These are phyloP conservation scores for Neurospora terricola DNA, from an alignment of 495 filamentous ascomycete genomes.

Conservation along the genomic window DNA sequence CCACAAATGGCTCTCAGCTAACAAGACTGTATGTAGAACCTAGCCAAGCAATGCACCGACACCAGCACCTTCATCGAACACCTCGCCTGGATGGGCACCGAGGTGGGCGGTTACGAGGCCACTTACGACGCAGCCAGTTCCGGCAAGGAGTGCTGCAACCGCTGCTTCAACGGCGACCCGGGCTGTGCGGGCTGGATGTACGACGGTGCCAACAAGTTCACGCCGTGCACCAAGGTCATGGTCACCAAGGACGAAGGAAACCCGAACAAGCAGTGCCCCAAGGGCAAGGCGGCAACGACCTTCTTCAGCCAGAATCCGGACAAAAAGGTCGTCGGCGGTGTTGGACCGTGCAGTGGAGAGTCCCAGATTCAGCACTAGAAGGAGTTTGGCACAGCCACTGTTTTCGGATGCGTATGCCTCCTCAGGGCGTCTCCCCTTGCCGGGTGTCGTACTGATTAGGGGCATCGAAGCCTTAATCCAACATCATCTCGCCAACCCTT, in stretches of 20 bases:
- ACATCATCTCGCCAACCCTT: background rate
- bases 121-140: slow-evolving; percentile 3
- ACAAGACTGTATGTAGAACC: background rate
- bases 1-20: background rate
- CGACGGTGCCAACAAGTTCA: slow-evolving; percentile 2
- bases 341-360: background rate
- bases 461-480: background rate
- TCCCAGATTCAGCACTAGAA: background rate
- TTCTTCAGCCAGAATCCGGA: background rate
- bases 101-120: background rate
- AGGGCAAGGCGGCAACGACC: slow-evolving; percentile 5
- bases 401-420: background rate
- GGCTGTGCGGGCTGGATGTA: slow-evolving; percentile 20
- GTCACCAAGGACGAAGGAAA: background rate
- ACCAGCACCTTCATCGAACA: slow-evolving; percentile 7
- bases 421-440: background rate
- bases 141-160: slow-evolving; percentile 12
- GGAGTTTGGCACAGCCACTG: background rate
- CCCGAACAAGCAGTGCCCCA: slow-evolving; percentile 7
- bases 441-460: background rate
- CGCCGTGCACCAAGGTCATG: slow-evolving; percentile 15
- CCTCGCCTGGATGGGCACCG: slow-evolving; percentile 8
- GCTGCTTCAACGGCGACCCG: background rate
- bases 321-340: background rate
- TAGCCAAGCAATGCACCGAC: slow-evolving; percentile 5